Evolutionary conservation across 352 stramenopile genomes (phyloP), one percentile per base, ranked within the genome.

Genomic region (Globisporangium cystogenes): DNA sequence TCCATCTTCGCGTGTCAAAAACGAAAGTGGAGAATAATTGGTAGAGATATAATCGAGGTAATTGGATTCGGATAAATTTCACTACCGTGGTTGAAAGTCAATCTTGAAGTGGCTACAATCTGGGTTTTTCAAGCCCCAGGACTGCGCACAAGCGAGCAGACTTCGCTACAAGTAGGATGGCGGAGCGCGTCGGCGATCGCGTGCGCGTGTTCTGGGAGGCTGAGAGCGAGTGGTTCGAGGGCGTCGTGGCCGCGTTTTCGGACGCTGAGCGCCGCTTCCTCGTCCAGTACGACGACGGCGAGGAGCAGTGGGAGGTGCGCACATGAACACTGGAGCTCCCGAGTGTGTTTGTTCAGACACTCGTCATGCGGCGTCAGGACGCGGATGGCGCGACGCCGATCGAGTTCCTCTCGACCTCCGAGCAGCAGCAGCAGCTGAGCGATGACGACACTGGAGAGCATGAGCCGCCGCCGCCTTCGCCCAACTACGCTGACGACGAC

Each of bases 141-240:
- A n/a, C n/a, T n/a, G n/a, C n/a, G n/a, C n/a, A n/a, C n/a, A n/a
- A n/a, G n/a, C n/a, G n/a, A n/a, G n/a, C n/a, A n/a, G n/a, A n/a
- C n/a, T n/a, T n/a, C n/a, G n/a, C n/a, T n/a, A n/a, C n/a, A n/a
- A n/a, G n/a, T 21, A 45, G 7, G 4, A 57, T 43, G 44, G 37
- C 8, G 39, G 7, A 56, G 29, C 58, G 57, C 4, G 62, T 88
- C 1, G 81, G 75, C 2, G 68, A 62, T 41, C 71, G 67, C 15
- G 77, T 87, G 51, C 69, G 72, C 12, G 77, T 91, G 54, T 87
- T 76, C 55, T 91, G 77, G 81, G 75, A 84, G 54, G 74, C 64
- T 15, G 76, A 89, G 26, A 56, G 59, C 43, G 74, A 68, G 55
- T 91, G 77, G 81, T 91, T 86, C 36, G 66, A 84, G 6, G 81